These are phyloP conservation scores for Cymbidium sinense DNA, from an alignment of 106 monocot genomes.

Conservation along the genomic window DNA sequence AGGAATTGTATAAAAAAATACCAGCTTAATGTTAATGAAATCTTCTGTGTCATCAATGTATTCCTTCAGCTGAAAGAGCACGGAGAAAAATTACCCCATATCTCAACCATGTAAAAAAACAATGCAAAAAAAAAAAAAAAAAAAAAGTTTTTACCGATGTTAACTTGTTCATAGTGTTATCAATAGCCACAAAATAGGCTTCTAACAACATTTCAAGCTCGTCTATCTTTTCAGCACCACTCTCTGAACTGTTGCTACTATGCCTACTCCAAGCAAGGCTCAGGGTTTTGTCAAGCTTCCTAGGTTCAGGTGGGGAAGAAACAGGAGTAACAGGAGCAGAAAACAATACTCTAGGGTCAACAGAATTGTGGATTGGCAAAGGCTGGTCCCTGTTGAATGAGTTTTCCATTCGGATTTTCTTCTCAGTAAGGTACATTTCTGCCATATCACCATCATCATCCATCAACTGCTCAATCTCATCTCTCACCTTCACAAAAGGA, in stretches of 20 bases:
- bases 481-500: constrained; percentile 46
- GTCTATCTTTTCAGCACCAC: constrained; percentile 39
- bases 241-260: constrained; percentile 41
- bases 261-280: constrained; percentile 54
- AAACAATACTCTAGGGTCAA: constrained; percentile 28
- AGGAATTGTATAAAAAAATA: constrained; percentile 15
- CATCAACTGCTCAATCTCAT: constrained; percentile 77
- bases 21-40: constrained; percentile 76
- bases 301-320: constrained; percentile 46
- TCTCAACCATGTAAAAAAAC: neutral
- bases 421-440: constrained; percentile 74
- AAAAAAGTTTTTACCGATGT: constrained; percentile 37
- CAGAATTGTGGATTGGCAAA: constrained; percentile 20
- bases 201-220: constrained; percentile 72
- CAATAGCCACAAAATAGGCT: constrained; percentile 70
- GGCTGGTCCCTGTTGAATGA: constrained; percentile 47
- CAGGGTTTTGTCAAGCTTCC: constrained; percentile 40
- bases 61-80: constrained; percentile 54
- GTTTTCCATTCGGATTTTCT: constrained; percentile 45
- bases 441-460: constrained; percentile 85
- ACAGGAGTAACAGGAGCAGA: constrained; percentile 70
- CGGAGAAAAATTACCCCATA: neutral
- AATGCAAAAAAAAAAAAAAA: neutral
- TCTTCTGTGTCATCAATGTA: constrained; percentile 81
- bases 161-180: constrained; percentile 62